Evolutionary conservation across 139 green algal species (phyloP).

Genomic region (Desmodesmus armatus): DNA sequence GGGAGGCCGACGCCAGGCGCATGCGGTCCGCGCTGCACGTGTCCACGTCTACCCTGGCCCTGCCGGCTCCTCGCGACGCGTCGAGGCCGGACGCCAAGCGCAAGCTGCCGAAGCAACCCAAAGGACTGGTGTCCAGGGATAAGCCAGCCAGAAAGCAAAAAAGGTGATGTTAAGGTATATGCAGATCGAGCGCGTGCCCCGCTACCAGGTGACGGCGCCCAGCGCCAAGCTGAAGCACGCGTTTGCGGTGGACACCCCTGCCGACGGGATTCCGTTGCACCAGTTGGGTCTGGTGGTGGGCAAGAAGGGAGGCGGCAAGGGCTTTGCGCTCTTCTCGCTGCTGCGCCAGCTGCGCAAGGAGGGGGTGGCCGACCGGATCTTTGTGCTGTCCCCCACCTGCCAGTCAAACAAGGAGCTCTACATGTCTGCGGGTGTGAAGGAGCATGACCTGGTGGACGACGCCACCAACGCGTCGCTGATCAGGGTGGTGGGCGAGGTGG

Average conservation of each 20-base stretch:
- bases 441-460: neutral
- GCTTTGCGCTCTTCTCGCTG: conserved; percentile 13
- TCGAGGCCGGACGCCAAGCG: no score
- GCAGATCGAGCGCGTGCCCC: no score
- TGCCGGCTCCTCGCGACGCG: no score
- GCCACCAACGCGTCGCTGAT: neutral
- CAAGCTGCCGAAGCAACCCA: no score
- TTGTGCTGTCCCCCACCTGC: conserved; percentile 7
- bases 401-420: no score
- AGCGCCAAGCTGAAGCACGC: conserved; percentile 9
- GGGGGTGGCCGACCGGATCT: conserved; percentile 8
- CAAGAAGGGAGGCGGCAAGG: conserved; percentile 15
- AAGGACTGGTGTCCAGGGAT: no score
- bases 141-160: no score
- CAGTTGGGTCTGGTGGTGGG: conserved; percentile 5
- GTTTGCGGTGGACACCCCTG: neutral
- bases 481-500: neutral
- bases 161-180: no score
- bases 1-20: no score
- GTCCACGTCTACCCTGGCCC: no score
- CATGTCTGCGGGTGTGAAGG: neutral
- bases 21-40: no score
- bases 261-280: conserved; percentile 10
- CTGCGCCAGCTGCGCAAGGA: neutral
- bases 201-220: neutral